These are phyloP conservation scores for Saprolegnia parasitica DNA, from an alignment of 352 stramenopile species.

Conservation along the genomic window DNA sequence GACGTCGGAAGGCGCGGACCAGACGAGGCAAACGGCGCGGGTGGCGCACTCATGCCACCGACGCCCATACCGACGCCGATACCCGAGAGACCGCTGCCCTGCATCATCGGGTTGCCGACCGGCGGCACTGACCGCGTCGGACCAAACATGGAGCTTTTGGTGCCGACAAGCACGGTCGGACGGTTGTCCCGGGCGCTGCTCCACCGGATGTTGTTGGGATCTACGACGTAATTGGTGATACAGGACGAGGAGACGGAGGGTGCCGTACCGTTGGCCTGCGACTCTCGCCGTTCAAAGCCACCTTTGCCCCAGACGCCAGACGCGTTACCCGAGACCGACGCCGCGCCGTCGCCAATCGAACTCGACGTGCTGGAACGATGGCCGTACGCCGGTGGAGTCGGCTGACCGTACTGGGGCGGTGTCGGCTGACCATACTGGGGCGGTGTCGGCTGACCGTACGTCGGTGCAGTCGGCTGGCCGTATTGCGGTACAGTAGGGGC, in stretches of 20 bases:
- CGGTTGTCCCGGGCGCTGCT: conserved; percentile 60
- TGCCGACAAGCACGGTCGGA: conserved; percentile 74
- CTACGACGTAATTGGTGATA: conserved; percentile 9
- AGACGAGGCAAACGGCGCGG: background rate
- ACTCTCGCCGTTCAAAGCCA: conserved; percentile 75
- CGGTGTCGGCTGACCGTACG: background rate
- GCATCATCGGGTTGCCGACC: conserved; percentile 13
- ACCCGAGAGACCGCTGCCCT: conserved; percentile 6
- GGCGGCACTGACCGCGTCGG: background rate
- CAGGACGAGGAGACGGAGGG: conserved; percentile 45
- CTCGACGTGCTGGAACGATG: background rate
- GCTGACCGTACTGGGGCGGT: background rate
- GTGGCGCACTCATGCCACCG: background rate
- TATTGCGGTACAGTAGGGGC: conserved; percentile 9
- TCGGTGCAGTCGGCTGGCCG: background rate
- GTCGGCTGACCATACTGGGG: background rate
- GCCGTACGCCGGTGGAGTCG: background rate
- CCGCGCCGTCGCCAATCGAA: background rate
- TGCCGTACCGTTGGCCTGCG: conserved; percentile 32
- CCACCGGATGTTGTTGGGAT: conserved; percentile 20
- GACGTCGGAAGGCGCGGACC: conserved; percentile 35
- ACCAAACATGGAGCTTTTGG: conserved; percentile 35
- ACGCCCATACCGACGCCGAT: background rate
- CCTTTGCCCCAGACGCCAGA: conserved; percentile 73
- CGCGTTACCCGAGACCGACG: conserved; percentile 36